These are phyloP conservation scores for Schwanniomyces yamadae DNA, from an alignment of 805 yeast genomes.

Conservation along the genomic window DNA sequence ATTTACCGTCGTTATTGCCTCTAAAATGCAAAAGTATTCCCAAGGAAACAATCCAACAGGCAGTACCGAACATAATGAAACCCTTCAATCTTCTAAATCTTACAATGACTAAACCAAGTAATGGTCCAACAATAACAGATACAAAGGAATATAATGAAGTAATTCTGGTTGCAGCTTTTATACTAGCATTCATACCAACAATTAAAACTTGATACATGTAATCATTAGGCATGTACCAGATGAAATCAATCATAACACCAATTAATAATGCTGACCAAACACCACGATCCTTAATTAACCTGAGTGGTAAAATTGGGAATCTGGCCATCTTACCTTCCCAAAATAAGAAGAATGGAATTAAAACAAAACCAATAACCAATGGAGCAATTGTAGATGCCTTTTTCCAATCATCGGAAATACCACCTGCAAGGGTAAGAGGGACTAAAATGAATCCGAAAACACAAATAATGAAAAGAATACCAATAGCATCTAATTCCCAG, in stretches of 20 bases:
- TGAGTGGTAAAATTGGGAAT: slow-evolving; percentile 63
- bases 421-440: slow-evolving; percentile 78
- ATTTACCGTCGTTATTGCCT: slow-evolving; percentile 42
- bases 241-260: slow-evolving; percentile 57
- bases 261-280: slow-evolving; percentile 69
- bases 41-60: slow-evolving; percentile 58
- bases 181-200: slow-evolving; percentile 60
- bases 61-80: slow-evolving; percentile 58
- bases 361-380: slow-evolving; percentile 60
- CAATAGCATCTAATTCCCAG: slow-evolving; percentile 67
- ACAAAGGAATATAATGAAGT: slow-evolving; percentile 62
- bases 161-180: slow-evolving; percentile 66
- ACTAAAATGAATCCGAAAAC: slow-evolving; percentile 64
- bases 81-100: slow-evolving; percentile 53
- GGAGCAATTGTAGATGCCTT: slow-evolving; percentile 66
- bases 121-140: slow-evolving; percentile 58
- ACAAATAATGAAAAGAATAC: slow-evolving; percentile 54
- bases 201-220: slow-evolving; percentile 65
- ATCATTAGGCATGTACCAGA: slow-evolving; percentile 69
- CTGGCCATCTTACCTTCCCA: slow-evolving; percentile 60
- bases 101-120: slow-evolving; percentile 54
- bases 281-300: slow-evolving; percentile 63
- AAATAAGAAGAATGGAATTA: slow-evolving; percentile 55
- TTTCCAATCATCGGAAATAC: slow-evolving; percentile 53
- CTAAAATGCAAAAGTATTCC: slow-evolving; percentile 61